phyloP scores from a whole-genome alignment of 768 basidiomycete species.

The Podaxis mareebaensis region DNA sequence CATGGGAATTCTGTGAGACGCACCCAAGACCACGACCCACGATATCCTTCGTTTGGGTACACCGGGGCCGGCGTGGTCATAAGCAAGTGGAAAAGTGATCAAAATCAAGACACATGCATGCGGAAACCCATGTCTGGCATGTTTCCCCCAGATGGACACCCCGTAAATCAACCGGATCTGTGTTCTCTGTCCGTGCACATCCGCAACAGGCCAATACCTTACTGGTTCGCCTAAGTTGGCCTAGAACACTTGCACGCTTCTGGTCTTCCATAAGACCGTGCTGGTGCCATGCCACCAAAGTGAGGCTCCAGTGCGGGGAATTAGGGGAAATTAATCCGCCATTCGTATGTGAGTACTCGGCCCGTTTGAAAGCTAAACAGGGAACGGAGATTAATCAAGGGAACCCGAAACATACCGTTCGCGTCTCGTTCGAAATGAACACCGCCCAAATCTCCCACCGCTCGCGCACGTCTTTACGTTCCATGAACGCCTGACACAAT shows the following conservation, averaged over 20 bases:
- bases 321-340: not conserved
- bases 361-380: not conserved
- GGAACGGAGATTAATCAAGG: not conserved
- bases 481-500: conserved; percentile 46
- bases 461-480: conserved; percentile 25
- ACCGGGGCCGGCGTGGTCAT: not conserved
- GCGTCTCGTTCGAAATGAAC: conserved; percentile 65
- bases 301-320: not conserved
- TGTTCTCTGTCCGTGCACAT: not conserved
- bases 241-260: not conserved
- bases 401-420: conserved; percentile 45
- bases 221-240: not conserved
- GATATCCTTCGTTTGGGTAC: not conserved
- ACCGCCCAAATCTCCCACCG: conserved; percentile 55
- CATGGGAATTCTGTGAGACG: not conserved
- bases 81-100: not conserved
- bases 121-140: not conserved
- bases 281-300: not conserved
- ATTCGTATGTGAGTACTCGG: not conserved
- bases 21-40: not conserved
- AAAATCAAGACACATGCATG: not conserved
- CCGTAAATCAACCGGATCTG: not conserved
- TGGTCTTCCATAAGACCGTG: no score
- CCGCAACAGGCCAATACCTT: no score
- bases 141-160: not conserved